Conservation (phyloP, 2,329 filamentous ascomycete species). For the Tolypocladium guangdongense region DNA sequence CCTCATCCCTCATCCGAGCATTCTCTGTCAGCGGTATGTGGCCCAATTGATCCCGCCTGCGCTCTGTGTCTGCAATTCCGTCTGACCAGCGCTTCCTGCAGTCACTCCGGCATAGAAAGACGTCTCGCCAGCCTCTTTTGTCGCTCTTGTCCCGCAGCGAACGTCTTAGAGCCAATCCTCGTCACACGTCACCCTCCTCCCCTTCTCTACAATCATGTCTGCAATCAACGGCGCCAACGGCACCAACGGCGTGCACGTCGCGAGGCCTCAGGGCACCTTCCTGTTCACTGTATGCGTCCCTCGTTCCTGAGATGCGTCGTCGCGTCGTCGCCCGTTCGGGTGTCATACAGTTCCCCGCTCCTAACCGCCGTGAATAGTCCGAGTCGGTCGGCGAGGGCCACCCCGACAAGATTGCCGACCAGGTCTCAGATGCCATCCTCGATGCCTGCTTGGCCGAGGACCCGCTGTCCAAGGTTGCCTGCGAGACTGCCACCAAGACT, state of each 20-base stretch:
- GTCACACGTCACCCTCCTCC: constrained; percentile 8
- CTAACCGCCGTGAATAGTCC: constrained; percentile 40
- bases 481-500: constrained; percentile 99
- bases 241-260: constrained; percentile 25
- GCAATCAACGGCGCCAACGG: constrained; percentile 37
- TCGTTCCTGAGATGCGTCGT: neutral
- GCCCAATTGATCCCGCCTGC: neutral
- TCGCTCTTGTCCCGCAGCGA: neutral
- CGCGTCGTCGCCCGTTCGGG: neutral
- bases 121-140: neutral
- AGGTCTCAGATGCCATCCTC: constrained; percentile 96
- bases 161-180: constrained; percentile 3
- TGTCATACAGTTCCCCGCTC: constrained; percentile 4
- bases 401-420: constrained; percentile 95
- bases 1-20: neutral
- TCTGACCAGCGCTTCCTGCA: neutral
- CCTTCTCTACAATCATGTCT: constrained; percentile 39
- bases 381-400: constrained; percentile 86
- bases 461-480: constrained; percentile 96
- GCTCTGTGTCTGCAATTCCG: neutral
- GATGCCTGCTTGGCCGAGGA: constrained; percentile 94
- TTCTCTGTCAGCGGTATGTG: neutral
- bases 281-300: constrained; percentile 59
- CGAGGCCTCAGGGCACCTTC: constrained; percentile 50
- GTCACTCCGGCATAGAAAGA: neutral